Conservation (phyloP, 2,329 filamentous ascomycete species). For the Trichoderma sp. region DNA sequence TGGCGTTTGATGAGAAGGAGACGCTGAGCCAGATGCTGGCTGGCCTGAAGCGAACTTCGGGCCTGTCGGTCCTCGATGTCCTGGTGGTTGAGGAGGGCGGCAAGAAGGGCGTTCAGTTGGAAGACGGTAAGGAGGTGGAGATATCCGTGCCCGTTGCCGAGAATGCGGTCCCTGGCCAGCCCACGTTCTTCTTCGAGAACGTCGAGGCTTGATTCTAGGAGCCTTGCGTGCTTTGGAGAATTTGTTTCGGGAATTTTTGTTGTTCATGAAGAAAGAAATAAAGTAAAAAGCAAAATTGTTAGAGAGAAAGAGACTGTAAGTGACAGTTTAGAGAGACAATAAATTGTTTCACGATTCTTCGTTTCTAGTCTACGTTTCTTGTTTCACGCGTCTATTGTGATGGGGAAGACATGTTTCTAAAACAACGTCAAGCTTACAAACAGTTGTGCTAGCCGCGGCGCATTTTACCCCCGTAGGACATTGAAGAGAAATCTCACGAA, state of each 20-base stretch:
- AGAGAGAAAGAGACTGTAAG: conserved; percentile 3
- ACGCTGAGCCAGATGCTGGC: conserved; percentile 75
- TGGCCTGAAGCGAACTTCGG: conserved; percentile 71
- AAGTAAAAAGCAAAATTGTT: neutral
- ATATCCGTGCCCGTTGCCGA: conserved; percentile 60
- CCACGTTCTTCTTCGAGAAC: conserved; percentile 84
- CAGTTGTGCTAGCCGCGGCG: neutral
- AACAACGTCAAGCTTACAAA: neutral
- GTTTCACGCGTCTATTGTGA: neutral
- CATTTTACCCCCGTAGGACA: neutral
- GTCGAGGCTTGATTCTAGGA: conserved; percentile 46
- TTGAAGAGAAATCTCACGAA: neutral
- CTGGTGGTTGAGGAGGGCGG: conserved; percentile 68
- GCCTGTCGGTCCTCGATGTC: conserved; percentile 68
- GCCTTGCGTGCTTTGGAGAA: neutral
- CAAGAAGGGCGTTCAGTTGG: conserved; percentile 59
- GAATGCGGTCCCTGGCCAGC: conserved; percentile 74
- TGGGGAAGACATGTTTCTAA: neutral
- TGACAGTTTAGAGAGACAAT: conserved; percentile 8
- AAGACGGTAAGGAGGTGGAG: conserved; percentile 53
- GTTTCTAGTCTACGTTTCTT: neutral
- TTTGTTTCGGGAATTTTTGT: neutral
- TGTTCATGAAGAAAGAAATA: neutral
- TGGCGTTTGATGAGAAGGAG: conserved; percentile 80
- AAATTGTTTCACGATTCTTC: neutral